phyloP scores from a whole-genome alignment of 2,329 filamentous ascomycete genomes.

The Penicillium palitans region DNA sequence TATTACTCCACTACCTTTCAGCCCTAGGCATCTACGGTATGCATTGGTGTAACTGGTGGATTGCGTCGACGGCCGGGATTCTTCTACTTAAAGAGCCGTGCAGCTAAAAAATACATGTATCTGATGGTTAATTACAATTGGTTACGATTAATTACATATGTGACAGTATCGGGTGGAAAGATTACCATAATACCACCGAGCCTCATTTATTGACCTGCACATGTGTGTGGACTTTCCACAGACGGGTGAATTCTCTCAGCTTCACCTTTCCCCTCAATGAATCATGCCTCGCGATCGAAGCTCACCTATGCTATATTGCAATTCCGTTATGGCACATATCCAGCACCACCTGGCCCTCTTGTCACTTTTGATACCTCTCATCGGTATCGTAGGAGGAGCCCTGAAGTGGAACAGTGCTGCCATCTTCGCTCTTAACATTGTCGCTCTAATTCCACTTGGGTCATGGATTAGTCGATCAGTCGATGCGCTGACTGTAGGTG shows the following conservation, averaged over 20 bases:
- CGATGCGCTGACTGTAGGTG: conserved; percentile 66
- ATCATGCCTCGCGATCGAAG: not conserved
- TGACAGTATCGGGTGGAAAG: not conserved
- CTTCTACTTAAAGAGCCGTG: not conserved
- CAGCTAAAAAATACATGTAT: conserved; percentile 1
- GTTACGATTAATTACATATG: not conserved
- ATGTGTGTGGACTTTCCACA: not conserved
- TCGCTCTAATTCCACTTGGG: conserved; percentile 79
- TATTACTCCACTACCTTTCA: not conserved
- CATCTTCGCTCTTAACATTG: conserved; percentile 79
- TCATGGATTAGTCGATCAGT: conserved; percentile 77
- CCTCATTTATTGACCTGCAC: not conserved
- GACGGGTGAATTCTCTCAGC: not conserved
- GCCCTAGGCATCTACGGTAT: not conserved
- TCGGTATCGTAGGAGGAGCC: conserved; percentile 71
- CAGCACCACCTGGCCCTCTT: conserved; percentile 44
- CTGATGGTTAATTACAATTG: not conserved
- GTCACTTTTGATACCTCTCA: conserved; percentile 72
- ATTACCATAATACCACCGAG: not conserved
- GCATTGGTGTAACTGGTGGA: not conserved
- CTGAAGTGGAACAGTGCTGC: conserved; percentile 55
- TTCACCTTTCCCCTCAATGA: not conserved
- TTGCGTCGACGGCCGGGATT: not conserved
- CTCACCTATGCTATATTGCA: not conserved
- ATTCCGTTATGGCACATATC: not conserved